These are phyloP conservation scores for Serendipita sp. DNA, from an alignment of 768 basidiomycete species.

Conservation along the genomic window DNA sequence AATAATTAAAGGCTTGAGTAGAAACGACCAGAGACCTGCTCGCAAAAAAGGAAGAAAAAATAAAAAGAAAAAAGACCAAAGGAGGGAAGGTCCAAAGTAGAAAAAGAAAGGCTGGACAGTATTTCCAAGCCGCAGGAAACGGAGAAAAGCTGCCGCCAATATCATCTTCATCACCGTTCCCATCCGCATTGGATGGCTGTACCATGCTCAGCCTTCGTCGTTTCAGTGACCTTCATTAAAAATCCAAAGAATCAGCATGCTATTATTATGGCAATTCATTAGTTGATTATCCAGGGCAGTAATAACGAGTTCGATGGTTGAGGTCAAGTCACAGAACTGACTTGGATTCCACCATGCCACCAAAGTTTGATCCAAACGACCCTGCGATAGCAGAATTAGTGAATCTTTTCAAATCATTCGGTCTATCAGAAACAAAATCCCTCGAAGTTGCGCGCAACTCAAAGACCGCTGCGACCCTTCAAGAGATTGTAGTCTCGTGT, in stretches of 20 bases:
- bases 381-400: constrained; percentile 28
- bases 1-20: not conserved
- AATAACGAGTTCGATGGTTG: no score
- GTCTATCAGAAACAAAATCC: constrained; percentile 61
- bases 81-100: no score
- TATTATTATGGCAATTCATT: no score
- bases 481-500: constrained; percentile 48
- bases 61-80: not conserved
- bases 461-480: constrained; percentile 57
- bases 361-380: constrained; percentile 24
- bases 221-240: no score
- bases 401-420: constrained; percentile 58
- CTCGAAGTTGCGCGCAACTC: constrained; percentile 67
- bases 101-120: no score
- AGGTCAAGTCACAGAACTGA: not conserved
- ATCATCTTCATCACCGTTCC: no score
- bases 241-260: no score
- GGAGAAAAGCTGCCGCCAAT: no score
- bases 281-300: no score
- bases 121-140: no score
- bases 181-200: no score
- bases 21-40: not conserved
- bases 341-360: constrained; percentile 18
- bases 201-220: no score
- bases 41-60: not conserved